phyloP scores from a whole-genome alignment of 768 basidiomycete genomes.

The Termitomyces sp. region DNA sequence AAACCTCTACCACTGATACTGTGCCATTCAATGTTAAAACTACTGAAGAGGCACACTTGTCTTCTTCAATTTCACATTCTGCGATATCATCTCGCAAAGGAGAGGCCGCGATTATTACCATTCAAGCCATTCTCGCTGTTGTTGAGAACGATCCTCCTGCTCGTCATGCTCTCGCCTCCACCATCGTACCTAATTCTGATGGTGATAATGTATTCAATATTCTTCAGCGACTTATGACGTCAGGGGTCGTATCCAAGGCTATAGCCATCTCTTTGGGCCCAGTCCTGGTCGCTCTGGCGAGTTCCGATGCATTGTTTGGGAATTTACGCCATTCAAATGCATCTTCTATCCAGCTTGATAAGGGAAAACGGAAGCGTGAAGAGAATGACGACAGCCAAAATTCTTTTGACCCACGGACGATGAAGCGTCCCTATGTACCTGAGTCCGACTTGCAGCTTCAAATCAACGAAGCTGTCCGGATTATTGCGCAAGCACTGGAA shows the following conservation, averaged over 20 bases:
- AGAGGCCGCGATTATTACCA: slow-evolving; percentile 58
- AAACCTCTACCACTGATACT: slow-evolving; percentile 10
- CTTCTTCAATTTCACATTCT: slow-evolving; percentile 10
- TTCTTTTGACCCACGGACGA: slow-evolving; percentile 22
- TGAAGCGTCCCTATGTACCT: slow-evolving; percentile 41
- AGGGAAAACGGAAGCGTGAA: slow-evolving; percentile 73
- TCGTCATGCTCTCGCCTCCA: slow-evolving; percentile 43
- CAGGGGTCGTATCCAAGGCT: slow-evolving; percentile 44
- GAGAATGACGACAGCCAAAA: slow-evolving; percentile 37
- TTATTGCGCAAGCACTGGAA: slow-evolving; percentile 46
- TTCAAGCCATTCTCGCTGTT: slow-evolving; percentile 55
- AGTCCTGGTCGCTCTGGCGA: slow-evolving; percentile 56
- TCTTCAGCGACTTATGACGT: slow-evolving; percentile 41
- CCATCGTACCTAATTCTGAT: slow-evolving; percentile 40
- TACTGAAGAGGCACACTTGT: not conserved
- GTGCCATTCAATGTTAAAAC: slow-evolving; percentile 4
- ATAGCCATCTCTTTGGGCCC: slow-evolving; percentile 55
- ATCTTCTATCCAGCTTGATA: slow-evolving; percentile 55
- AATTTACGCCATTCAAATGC: slow-evolving; percentile 60
- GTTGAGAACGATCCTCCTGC: slow-evolving; percentile 53
- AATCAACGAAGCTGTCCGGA: slow-evolving; percentile 54
- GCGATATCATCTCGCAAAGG: slow-evolving; percentile 33
- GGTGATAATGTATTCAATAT: slow-evolving; percentile 52
- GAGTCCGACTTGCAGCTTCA: slow-evolving; percentile 47
- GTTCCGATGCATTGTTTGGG: slow-evolving; percentile 61